Percentiles rank a stretch among this genome's conserved stretches.
phyloP scores from a whole-genome alignment of 495 filamentous ascomycete species.

The Podospora fimiseda region DNA sequence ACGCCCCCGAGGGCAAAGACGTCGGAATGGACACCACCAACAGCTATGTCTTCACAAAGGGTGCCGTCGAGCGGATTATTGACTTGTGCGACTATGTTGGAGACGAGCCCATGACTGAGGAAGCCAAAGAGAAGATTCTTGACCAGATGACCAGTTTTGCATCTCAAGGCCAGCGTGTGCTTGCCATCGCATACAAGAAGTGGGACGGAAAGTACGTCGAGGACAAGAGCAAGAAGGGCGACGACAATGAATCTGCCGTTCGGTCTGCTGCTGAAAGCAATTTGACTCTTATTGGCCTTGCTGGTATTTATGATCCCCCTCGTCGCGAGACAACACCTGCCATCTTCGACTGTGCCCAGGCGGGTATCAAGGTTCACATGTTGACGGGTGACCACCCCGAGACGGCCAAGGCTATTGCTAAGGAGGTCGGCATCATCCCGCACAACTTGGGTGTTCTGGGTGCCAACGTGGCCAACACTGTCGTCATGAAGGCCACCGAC shows the following conservation, averaged over 20 bases:
- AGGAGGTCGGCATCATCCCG: constrained; percentile 68
- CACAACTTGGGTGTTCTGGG: constrained; percentile 49
- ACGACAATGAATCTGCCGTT: constrained; percentile 25
- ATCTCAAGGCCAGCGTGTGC: constrained; percentile 70
- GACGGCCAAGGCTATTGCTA: constrained; percentile 70
- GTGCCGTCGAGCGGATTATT: constrained; percentile 72
- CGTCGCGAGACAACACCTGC: constrained; percentile 61
- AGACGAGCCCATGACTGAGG: constrained; percentile 48
- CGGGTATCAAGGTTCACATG: constrained; percentile 76
- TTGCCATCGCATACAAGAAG: constrained; percentile 60
- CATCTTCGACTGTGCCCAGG: constrained; percentile 57
- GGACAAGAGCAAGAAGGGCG: background rate
- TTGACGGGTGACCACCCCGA: constrained; percentile 71
- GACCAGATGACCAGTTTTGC: constrained; percentile 63
- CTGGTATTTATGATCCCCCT: constrained; percentile 69
- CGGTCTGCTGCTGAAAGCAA: constrained; percentile 48
- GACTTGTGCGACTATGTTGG: constrained; percentile 63
- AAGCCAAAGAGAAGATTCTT: constrained; percentile 53
- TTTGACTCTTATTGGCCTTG: constrained; percentile 60
- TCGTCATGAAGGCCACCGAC: constrained; percentile 57
- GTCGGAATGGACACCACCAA: constrained; percentile 22
- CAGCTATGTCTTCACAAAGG: constrained; percentile 66
- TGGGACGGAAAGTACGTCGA: constrained; percentile 21
- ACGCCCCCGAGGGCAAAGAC: constrained; percentile 24
- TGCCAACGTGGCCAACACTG: constrained; percentile 44